Base-by-base conservation (phyloP, 371 early-diverging fungal genomes). In the Actinomucor elegans region DNA sequence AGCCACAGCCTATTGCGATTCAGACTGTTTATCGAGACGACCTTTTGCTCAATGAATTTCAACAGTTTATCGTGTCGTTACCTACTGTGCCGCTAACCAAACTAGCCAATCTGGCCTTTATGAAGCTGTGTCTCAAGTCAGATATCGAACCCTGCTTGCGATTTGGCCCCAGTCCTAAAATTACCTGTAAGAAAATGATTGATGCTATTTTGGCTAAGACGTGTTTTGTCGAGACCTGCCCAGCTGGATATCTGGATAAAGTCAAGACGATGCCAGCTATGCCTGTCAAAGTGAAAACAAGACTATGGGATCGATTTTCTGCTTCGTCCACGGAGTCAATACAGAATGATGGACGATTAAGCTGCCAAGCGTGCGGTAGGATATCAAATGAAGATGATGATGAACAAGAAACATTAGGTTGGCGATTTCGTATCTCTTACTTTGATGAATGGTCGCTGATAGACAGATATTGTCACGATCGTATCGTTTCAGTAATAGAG, bases 161-260 rank as follows among this genome's bases (percentile, higher is more conserved):
- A n/a, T 93, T 96, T 63, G 94, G 94, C n/a, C 84, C 89, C 21
- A 87, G 77, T 35, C 92, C 96, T 12, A 84, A 89, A 20, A 77
- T 91, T 6, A 79, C 91, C 11, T 78, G 87, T 18, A 79, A 82
- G 43, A 89, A 87, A 60, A 78, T 96, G 14, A 71, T 91, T 11
- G 94, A 94, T 35, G 89, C 94, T 15, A 91, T 96, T 42, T 59
- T 84, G 15, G 76, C 85, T 44, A 92, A 92, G 52, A 72, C 74
- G n/a, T 64, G 80, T 38, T 57, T 71, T 37, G 52, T 81, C 3
- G 79, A 81, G 44, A 55, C 45, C 48, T 76, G 57, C 7, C 48
- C 59, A 11, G 15, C 15, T 12, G 61, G 38, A 8, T 55, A 45
- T 31, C n/a, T 34, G 4, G 42, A 56, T 15, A 29, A 20, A 9